phyloP scores from a whole-genome alignment of 2,329 filamentous ascomycete species.

The Clonostachys sp. region DNA sequence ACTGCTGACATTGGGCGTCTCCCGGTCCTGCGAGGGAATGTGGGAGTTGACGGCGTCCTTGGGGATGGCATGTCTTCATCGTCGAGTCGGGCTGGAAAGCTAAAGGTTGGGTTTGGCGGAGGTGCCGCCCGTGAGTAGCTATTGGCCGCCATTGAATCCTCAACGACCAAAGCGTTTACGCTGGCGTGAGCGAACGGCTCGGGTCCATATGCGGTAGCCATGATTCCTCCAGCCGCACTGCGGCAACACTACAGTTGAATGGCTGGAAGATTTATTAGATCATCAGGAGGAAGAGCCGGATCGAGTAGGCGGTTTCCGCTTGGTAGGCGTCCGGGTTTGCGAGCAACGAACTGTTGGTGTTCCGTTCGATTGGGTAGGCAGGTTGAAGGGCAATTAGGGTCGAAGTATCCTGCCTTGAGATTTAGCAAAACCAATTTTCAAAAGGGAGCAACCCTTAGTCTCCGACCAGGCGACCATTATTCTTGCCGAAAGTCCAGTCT shows the following conservation, averaged over 20 bases:
- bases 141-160: slow-evolving; percentile 10
- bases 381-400: too few species aligned
- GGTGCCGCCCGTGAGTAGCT: slow-evolving; percentile 17
- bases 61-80: slow-evolving; percentile 33
- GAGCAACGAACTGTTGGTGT: too few species aligned
- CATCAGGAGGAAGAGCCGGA: slow-evolving; percentile 26
- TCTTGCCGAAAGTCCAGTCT: too few species aligned
- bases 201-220: slow-evolving; percentile 34
- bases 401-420: too few species aligned
- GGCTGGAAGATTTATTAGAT: slow-evolving; percentile 27
- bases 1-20: slow-evolving; percentile 50
- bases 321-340: neutral
- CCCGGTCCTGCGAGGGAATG: slow-evolving; percentile 40
- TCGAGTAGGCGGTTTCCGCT: neutral
- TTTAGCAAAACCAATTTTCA: too few species aligned
- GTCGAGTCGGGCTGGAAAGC: slow-evolving; percentile 62
- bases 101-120: slow-evolving; percentile 59
- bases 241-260: slow-evolving; percentile 39
- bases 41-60: slow-evolving; percentile 39
- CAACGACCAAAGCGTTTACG: slow-evolving; percentile 13
- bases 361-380: too few species aligned
- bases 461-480: too few species aligned
- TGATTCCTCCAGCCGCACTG: slow-evolving; percentile 40
- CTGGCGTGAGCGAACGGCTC: slow-evolving; percentile 23
- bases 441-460: too few species aligned